These are phyloP conservation scores for Thermomucor indicae-seudaticae DNA, from an alignment of 371 early-diverging fungal genomes.

Conservation along the genomic window DNA sequence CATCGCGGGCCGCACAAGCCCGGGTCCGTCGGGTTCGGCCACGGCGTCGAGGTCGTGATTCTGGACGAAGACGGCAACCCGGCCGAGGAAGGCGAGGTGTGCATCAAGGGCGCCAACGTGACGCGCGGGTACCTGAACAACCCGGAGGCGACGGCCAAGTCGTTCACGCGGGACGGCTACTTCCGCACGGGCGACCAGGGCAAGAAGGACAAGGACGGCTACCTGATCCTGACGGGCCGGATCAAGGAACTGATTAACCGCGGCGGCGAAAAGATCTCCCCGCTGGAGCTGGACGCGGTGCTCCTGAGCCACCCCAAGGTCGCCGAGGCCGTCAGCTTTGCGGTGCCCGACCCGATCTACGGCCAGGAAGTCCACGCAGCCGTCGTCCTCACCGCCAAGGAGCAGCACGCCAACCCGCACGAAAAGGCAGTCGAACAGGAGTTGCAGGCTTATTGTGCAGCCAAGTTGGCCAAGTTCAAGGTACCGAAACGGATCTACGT, in stretches of 20 bases:
- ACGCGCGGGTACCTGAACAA: slow-evolving; percentile 82
- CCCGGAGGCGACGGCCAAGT: slow-evolving; percentile 65
- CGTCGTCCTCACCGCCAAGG: slow-evolving; percentile 52
- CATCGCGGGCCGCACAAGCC: slow-evolving; percentile 66
- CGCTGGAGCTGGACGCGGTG: slow-evolving; percentile 79
- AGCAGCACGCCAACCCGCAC: slow-evolving; percentile 14
- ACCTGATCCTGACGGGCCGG: slow-evolving; percentile 70
- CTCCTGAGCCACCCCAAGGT: slow-evolving; percentile 68
- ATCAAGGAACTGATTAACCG: slow-evolving; percentile 83
- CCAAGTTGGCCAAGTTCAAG: slow-evolving; percentile 74
- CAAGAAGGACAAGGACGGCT: slow-evolving; percentile 67
- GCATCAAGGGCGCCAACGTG: slow-evolving; percentile 78
- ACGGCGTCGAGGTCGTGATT: slow-evolving; percentile 77
- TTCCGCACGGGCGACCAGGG: slow-evolving; percentile 86
- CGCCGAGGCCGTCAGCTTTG: slow-evolving; percentile 78
- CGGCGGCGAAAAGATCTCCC: slow-evolving; percentile 80
- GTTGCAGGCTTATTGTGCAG: slow-evolving; percentile 41
- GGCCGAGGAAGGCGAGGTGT: slow-evolving; percentile 75
- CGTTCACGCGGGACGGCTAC: slow-evolving; percentile 62
- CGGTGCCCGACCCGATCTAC: slow-evolving; percentile 69
- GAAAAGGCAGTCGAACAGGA: slow-evolving; percentile 34
- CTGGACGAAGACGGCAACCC: slow-evolving; percentile 60
- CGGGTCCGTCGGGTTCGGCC: slow-evolving; percentile 79
- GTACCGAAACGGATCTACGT: slow-evolving; percentile 74
- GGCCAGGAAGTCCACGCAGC: slow-evolving; percentile 84